Evolutionary conservation across 1,284 basidiomycete species (phyloP).

Genomic region (Phellopilus nigrolimitatus): DNA sequence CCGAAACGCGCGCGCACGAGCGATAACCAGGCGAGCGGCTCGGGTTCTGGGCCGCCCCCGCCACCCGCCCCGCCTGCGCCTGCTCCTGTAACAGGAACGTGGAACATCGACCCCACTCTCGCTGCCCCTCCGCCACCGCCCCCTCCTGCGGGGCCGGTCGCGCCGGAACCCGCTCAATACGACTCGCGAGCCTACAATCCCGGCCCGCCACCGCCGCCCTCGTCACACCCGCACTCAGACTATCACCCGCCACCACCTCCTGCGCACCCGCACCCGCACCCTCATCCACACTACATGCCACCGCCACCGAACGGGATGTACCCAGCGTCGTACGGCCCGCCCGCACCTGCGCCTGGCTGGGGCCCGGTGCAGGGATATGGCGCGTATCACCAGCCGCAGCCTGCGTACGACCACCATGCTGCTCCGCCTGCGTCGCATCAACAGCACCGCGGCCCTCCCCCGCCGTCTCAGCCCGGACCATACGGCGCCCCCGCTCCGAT

Average conservation of each 20-base stretch:
- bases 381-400: conserved; percentile 20
- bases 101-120: conserved; percentile 7
- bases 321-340: conserved; percentile 20
- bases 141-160: conserved; percentile 24
- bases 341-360: conserved; percentile 21
- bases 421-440: too few relatives aligned
- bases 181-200: not conserved
- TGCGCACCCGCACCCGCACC: too few relatives aligned
- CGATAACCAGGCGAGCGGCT: not conserved
- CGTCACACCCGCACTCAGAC: conserved; percentile 28
- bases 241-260: conserved; percentile 21
- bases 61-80: conserved; percentile 9
- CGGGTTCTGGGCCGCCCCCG: conserved; percentile 10
- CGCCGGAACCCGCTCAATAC: conserved; percentile 25
- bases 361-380: conserved; percentile 16
- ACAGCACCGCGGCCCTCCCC: conserved; percentile 4
- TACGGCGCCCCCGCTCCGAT: conserved; percentile 24
- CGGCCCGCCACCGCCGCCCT: conserved; percentile 27
- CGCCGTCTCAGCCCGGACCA: conserved; percentile 26
- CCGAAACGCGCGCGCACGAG: conserved; percentile 8
- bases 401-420: conserved; percentile 17
- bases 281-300: conserved; percentile 22
- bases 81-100: not conserved
- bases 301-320: conserved; percentile 14
- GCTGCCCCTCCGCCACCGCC: conserved; percentile 23